phyloP scores from a whole-genome alignment of 805 yeast genomes.

The Blastobotrys robertii region DNA sequence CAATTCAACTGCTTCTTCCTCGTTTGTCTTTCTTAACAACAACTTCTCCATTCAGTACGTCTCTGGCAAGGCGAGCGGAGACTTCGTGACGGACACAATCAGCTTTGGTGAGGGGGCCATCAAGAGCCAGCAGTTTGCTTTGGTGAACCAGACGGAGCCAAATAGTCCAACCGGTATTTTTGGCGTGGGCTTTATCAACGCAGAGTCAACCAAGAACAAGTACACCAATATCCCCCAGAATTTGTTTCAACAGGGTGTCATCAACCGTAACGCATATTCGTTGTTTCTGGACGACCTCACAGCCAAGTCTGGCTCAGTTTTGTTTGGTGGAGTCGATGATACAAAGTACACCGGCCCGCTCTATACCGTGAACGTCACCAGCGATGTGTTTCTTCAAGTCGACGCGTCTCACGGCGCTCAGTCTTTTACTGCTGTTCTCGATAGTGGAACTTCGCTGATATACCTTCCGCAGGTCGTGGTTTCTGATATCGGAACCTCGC shows the following conservation, averaged over 20 bases:
- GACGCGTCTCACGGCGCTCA: slow-evolving; percentile 19
- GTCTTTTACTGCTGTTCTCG: slow-evolving; percentile 25
- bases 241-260: slow-evolving; percentile 35
- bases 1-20: slow-evolving; percentile 10
- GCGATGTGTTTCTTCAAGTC: slow-evolving; percentile 15
- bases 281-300: slow-evolving; percentile 29
- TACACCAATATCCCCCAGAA: slow-evolving; percentile 54
- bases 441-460: slow-evolving; percentile 43
- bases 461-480: slow-evolving; percentile 31
- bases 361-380: slow-evolving; percentile 30
- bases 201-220: slow-evolving; percentile 4
- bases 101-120: slow-evolving; percentile 40
- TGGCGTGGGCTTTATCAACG: slow-evolving; percentile 22
- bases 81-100: slow-evolving; percentile 53
- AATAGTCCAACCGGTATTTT: slow-evolving; percentile 14
- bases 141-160: slow-evolving; percentile 36
- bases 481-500: neutral
- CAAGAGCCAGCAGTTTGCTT: slow-evolving; percentile 51
- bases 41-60: slow-evolving; percentile 18
- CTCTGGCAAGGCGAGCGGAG: slow-evolving; percentile 39
- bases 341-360: slow-evolving; percentile 13
- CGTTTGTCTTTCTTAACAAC: slow-evolving; percentile 14
- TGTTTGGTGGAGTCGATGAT: slow-evolving; percentile 11
- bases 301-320: slow-evolving; percentile 13
- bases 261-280: slow-evolving; percentile 34